These are phyloP conservation scores for Venturia nashicola DNA, from an alignment of 2,329 filamentous ascomycete species.

Conservation along the genomic window DNA sequence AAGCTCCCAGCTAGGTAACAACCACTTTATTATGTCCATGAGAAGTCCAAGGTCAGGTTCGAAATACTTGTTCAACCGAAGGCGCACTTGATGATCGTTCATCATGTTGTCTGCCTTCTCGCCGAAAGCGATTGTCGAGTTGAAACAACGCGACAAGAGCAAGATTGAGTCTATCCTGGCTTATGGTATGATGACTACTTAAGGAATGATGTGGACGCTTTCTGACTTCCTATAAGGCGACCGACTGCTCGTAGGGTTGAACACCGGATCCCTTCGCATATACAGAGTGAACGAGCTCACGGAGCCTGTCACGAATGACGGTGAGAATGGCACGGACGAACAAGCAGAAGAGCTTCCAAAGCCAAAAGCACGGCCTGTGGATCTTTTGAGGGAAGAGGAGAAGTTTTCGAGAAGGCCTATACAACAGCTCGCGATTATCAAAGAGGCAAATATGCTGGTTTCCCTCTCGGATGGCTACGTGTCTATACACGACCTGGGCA, in stretches of 20 bases:
- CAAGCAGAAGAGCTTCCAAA: constrained; percentile 19
- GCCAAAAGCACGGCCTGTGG: constrained; percentile 43
- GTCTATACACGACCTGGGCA: constrained; percentile 79
- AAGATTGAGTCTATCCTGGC: constrained; percentile 93
- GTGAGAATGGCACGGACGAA: constrained; percentile 20
- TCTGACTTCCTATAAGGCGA: constrained; percentile 44
- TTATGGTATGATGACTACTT: constrained; percentile 47
- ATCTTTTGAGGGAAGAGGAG: constrained; percentile 82
- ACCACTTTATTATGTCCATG: background rate
- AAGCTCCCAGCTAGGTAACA: background rate
- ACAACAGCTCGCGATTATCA: constrained; percentile 89
- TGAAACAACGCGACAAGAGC: constrained; percentile 88
- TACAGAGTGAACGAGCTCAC: constrained; percentile 71
- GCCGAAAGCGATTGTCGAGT: constrained; percentile 91
- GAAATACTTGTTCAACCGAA: background rate
- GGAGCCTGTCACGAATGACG: constrained; percentile 23
- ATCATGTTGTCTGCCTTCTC: constrained; percentile 93
- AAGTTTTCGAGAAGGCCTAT: constrained; percentile 85
- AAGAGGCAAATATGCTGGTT: constrained; percentile 83
- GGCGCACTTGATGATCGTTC: background rate
- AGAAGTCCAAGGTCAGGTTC: background rate
- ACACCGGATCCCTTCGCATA: constrained; percentile 75
- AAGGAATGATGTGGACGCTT: background rate
- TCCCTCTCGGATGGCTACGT: constrained; percentile 85
- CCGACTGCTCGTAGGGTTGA: constrained; percentile 81